Conservation (phyloP, 2,329 filamentous ascomycete genomes). For the Penicillium oxalicum region DNA sequence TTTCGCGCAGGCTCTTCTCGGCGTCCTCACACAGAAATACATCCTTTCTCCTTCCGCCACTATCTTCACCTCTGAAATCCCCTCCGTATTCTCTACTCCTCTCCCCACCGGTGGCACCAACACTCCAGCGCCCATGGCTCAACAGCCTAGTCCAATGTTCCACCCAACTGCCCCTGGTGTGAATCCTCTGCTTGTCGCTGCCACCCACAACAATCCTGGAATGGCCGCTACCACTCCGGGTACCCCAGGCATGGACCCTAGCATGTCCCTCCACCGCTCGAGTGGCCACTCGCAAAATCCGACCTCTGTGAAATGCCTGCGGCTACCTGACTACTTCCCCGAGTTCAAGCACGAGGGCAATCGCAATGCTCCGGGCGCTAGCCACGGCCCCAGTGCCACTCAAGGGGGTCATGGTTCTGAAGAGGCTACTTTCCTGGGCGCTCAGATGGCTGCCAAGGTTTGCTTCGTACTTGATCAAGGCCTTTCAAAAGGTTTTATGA, state of each 20-base stretch:
- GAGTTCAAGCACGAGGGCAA: constrained; percentile 75
- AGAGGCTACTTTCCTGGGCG: constrained; percentile 79
- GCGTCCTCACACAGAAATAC: constrained; percentile 73
- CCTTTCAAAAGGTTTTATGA: constrained; percentile 63
- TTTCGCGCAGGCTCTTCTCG: constrained; percentile 81
- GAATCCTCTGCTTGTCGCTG: constrained; percentile 86
- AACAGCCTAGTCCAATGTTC: constrained; percentile 45
- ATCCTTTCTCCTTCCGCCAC: constrained; percentile 89
- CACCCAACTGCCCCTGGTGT: constrained; percentile 59
- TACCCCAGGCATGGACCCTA: constrained; percentile 33
- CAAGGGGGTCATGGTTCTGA: constrained; percentile 52
- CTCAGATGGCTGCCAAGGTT: constrained; percentile 76
- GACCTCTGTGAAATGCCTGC: constrained; percentile 72
- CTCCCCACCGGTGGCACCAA: constrained; percentile 87
- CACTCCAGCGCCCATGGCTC: constrained; percentile 52
- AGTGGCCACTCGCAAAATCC: constrained; percentile 68
- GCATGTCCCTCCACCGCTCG: constrained; percentile 47
- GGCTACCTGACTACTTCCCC: constrained; percentile 75
- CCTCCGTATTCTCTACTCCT: constrained; percentile 87
- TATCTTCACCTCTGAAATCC: constrained; percentile 95
- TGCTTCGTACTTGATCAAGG: constrained; percentile 65
- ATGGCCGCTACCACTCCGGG: constrained; percentile 31
- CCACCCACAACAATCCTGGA: constrained; percentile 53
- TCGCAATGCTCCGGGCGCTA: constrained; percentile 29
- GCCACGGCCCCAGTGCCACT: constrained; percentile 32